Evolutionary conservation across 176 grass and related monocot genomes (phyloP), one percentile per base, ranked within the genome.

Genomic region (Metroxylon sagu): DNA sequence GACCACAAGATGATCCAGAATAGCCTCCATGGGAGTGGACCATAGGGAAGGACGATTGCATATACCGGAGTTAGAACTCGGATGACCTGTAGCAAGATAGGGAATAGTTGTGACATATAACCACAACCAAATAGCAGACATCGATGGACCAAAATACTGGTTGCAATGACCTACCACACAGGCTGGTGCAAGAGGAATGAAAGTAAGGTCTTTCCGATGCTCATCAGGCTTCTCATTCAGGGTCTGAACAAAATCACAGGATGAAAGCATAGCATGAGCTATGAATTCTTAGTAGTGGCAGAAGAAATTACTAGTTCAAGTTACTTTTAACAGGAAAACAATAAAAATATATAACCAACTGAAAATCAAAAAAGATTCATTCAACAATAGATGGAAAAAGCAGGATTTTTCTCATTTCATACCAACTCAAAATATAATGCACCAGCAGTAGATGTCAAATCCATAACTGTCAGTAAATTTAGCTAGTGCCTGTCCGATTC

Each of bases 131-230:
- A 50, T 69, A 51, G 25, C 52, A 62, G 14, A 16, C 55, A 19
- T 71, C 49, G 12, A 50, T 69, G 29, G 28, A 62, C 65, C 29
- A 68, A 16, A 74, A 55, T 6, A 73, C 55, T 19, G 30, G 19
- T 48, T 5, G 48, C 52, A 5, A 3, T 23, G 49, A 61, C 72
- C 25, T 88, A 98, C 87, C 67, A 98, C 93, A 61, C 93, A 88
- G 52, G 93, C 93, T 23, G 93, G 93, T 26, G 93, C 93, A 68
- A 98, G 81, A 29, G 93, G 93, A 57, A 98, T 92, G 67, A 98
- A 98, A 25, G 87, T 85, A 48, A 98, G 84, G 64, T 98, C 93
- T 67, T 98, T 88, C 54, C 83, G 73, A 57, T 71, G 81, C 60
- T 92, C 87, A 57, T 98, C 87, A 52, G 84, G 67, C 67, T 88